Conservation (phyloP, 73 alveolate species). For the Paramecium sexaurelia region DNA sequence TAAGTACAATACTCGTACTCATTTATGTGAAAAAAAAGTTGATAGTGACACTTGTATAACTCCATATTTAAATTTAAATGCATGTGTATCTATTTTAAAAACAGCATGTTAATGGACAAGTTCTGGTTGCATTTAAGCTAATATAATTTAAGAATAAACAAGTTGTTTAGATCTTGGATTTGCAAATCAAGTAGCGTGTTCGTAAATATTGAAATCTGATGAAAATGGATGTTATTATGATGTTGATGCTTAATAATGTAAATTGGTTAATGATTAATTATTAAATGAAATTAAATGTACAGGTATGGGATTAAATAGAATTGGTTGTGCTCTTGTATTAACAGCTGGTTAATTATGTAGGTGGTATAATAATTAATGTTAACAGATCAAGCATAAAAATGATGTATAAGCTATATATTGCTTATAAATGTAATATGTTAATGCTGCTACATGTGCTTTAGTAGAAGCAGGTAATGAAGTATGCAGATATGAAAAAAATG, state of each 20-base stretch:
- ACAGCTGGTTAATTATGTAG: conserved; percentile 14
- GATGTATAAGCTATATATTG: conserved; percentile 17
- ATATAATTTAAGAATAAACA: neutral
- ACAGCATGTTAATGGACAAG: conserved; percentile 17
- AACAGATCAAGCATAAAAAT: neutral
- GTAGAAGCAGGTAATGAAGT: neutral
- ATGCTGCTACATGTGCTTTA: conserved; percentile 33
- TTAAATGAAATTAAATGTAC: neutral
- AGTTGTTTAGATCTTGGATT: neutral
- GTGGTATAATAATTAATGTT: neutral
- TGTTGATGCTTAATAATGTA: neutral
- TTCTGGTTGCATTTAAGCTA: neutral
- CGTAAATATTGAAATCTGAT: neutral
- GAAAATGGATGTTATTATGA: conserved; percentile 19
- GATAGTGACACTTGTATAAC: conserved; percentile 16
- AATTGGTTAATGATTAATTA: neutral
- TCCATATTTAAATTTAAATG: neutral
- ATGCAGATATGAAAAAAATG: neutral
- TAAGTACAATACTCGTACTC: neutral
- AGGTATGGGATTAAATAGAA: conserved; percentile 17
- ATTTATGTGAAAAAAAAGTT: neutral
- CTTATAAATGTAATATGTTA: neutral
- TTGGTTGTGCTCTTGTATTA: neutral
- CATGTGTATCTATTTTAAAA: neutral
- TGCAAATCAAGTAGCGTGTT: conserved; percentile 28